Base-by-base conservation (phyloP, 2,329 filamentous ascomycete genomes). In the Didymosphaeria variabile region DNA sequence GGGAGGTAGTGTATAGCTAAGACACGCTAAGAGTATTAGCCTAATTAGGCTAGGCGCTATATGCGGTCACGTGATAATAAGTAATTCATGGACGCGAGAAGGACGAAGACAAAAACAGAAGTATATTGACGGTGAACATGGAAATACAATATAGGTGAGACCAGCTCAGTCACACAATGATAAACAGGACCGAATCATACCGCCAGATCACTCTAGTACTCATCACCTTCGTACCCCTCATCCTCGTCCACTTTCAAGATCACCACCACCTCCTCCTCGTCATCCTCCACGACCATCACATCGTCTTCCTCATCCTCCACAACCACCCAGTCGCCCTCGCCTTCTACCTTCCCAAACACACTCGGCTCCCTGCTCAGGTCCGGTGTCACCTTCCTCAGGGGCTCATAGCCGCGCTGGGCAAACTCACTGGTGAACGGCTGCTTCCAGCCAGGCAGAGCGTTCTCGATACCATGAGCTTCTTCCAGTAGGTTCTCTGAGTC, bases 401-500 rank as follows among this genome's bases (percentile, higher is more conserved):
- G 5, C 40, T 15, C 4, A n/a, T 10, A 26, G 2, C 32, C 42
- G 12, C 32, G 31, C 0, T 10, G 15, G 31, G 17, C 15, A 31
- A 19, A 21, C 44, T 6, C 26, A 7, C 21, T 26, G 19, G 38
- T 46, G 5, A 45, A 5, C 38, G n/a, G n/a, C 49, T 21, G 31
- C 32, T 52, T 52, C 49, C 49, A 52, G 17, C 15, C n/a, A 7
- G 49, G 31, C n/a, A 52, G n/a, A 31, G 13, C 17, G n/a, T 52
- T 52, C 31, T 36, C 49, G 7, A 9, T 21, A 2, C 21, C 50
- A 9, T 3, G 0, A n/a, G 5, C n/a, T 32, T 53, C 50, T 5
- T 13, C 34, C 50, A 26, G 9, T n/a, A 26, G 5, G 10, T 53
- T n/a, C 19, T 23, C 31, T 10, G 10, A 2, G 4, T n/a, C 50